These are phyloP conservation scores for Rhynchospora tenuis DNA, from an alignment of 176 grass and related monocot species.

Conservation along the genomic window DNA sequence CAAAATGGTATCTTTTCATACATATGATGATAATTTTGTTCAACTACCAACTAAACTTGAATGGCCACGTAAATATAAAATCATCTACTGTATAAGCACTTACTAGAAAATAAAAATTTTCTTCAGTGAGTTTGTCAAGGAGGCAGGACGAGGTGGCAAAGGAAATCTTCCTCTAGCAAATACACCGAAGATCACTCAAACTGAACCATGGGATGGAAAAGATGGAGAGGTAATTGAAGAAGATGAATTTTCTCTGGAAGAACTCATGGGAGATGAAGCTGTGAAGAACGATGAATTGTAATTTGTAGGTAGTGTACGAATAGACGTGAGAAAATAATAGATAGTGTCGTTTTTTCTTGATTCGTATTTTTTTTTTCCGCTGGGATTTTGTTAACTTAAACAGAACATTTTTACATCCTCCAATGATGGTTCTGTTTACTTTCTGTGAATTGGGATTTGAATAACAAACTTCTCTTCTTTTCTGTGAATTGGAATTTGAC, in stretches of 20 bases:
- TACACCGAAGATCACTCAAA: conserved; percentile 40
- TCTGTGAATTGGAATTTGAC: background rate
- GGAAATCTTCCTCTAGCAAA: conserved; percentile 74
- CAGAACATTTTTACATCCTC: conserved; percentile 19
- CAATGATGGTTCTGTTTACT: conserved; percentile 4
- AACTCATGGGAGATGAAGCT: conserved; percentile 66
- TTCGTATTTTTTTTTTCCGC: background rate
- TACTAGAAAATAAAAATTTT: background rate
- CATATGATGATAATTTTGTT: background rate
- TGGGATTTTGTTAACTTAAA: background rate
- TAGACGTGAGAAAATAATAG: conserved; percentile 10
- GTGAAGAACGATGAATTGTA: conserved; percentile 72
- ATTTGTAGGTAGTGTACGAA: conserved; percentile 18
- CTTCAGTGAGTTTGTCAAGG: conserved; percentile 87
- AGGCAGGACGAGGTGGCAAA: conserved; percentile 80
- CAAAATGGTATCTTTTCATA: background rate
- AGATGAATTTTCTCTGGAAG: conserved; percentile 95
- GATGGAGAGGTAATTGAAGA: conserved; percentile 84
- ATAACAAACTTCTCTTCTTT: background rate
- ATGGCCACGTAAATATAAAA: background rate
- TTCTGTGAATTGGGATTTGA: background rate
- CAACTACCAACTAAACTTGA: background rate
- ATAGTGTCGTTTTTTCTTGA: background rate
- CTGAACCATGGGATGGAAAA: conserved; percentile 94
- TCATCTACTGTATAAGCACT: background rate